Percentiles rank a stretch among this genome's conserved stretches.
phyloP scores from a whole-genome alignment of 805 yeast species.

The Jamesozyma hellenica region DNA sequence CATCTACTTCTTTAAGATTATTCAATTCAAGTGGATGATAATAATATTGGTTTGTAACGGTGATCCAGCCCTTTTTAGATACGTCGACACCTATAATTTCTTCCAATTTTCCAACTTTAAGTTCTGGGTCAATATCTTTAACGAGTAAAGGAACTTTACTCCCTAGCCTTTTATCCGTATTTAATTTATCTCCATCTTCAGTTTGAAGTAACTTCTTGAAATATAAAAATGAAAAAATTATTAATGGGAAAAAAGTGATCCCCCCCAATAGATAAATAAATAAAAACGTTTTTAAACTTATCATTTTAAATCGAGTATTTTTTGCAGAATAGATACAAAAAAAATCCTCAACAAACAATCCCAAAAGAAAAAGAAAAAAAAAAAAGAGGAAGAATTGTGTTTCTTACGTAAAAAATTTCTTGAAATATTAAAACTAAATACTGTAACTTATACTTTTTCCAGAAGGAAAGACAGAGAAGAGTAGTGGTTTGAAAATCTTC shows the following conservation, averaged over 20 bases:
- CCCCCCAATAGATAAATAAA: conserved; percentile 66
- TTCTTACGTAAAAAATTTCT: too few relatives aligned
- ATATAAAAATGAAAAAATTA: conserved; percentile 31
- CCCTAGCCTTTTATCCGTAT: conserved; percentile 8
- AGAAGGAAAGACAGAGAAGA: too few relatives aligned
- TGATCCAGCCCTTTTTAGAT: conserved; percentile 64
- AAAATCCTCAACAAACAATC: too few relatives aligned
- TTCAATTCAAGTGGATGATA: conserved; percentile 34
- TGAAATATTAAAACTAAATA: too few relatives aligned
- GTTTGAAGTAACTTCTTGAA: conserved; percentile 19
- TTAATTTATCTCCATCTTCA: conserved; percentile 5
- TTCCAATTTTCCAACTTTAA: conserved; percentile 56
- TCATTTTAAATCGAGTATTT: too few relatives aligned
- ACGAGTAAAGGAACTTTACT: conserved; percentile 14
- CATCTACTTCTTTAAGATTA: conserved; percentile 6
- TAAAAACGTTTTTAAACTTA: conserved; percentile 28
- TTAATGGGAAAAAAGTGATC: conserved; percentile 61
- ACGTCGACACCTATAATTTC: conserved; percentile 58
- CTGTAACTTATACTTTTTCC: too few relatives aligned
- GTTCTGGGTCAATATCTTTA: conserved; percentile 26
- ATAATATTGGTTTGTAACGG: conserved; percentile 73
- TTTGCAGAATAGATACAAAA: too few relatives aligned
- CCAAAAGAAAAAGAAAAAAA: too few relatives aligned
- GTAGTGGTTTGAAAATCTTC: too few relatives aligned
- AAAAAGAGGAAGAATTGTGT: too few relatives aligned